Evolutionary conservation across 345 rosid species (phyloP).

Genomic region (Corchorus capsularis): DNA sequence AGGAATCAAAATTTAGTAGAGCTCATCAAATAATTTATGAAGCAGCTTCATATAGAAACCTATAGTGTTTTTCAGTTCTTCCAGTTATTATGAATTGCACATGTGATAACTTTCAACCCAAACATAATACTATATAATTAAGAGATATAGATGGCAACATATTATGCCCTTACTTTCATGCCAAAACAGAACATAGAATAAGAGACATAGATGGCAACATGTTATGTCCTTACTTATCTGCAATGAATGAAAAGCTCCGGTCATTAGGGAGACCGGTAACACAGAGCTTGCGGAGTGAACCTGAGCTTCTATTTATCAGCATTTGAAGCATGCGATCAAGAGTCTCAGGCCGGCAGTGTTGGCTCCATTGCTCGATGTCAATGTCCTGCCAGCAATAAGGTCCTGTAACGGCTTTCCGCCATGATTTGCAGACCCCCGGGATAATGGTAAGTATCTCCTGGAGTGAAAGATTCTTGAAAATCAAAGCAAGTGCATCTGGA

Average conservation of each 20-base stretch:
- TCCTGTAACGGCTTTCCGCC: constrained; percentile 26
- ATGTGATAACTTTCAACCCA: not conserved
- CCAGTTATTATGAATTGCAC: not conserved
- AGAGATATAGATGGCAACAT: not conserved
- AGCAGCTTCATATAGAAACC: constrained; percentile 1
- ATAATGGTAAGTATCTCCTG: constrained; percentile 28
- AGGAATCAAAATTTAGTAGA: not conserved
- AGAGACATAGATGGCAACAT: not conserved
- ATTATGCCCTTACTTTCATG: constrained; percentile 24
- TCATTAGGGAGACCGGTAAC: constrained; percentile 25
- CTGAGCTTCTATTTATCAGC: constrained; percentile 32
- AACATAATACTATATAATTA: not conserved
- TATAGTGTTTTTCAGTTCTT: not conserved
- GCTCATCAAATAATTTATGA: not conserved
- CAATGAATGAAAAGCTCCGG: constrained; percentile 29
- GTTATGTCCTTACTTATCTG: constrained; percentile 32
- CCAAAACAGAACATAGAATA: not conserved
- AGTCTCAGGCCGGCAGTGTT: constrained; percentile 20
- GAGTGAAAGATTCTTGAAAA: constrained; percentile 30
- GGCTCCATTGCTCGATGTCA: constrained; percentile 38
- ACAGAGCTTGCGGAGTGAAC: constrained; percentile 33
- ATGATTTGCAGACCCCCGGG: constrained; percentile 36
- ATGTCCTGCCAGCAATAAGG: constrained; percentile 42
- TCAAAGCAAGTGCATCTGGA: constrained; percentile 35
- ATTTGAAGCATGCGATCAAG: constrained; percentile 30